A percentile compares a stretch with the other conserved stretches of the same genome.
Evolutionary conservation across 768 basidiomycete genomes (phyloP).

Genomic region (Pholiota microspora): DNA sequence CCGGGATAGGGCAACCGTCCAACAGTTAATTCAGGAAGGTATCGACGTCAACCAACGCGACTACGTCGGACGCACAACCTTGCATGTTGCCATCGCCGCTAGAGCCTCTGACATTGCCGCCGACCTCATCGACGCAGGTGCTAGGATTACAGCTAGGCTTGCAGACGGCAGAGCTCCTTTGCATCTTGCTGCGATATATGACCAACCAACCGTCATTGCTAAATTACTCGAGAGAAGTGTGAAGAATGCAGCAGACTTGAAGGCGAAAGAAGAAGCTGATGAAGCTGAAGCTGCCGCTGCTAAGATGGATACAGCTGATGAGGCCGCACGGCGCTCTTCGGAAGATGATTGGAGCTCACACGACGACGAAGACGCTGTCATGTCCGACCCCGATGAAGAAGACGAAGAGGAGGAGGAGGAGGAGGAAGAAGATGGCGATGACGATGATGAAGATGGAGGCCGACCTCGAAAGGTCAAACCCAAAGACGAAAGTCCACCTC

Average conservation of each 20-base stretch:
- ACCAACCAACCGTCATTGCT: slow-evolving; percentile 36
- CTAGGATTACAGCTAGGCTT: slow-evolving; percentile 52
- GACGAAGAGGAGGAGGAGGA: slow-evolving; percentile 31
- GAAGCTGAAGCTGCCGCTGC: slow-evolving; percentile 20
- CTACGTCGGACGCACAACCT: slow-evolving; percentile 57
- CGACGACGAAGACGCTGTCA: slow-evolving; percentile 35
- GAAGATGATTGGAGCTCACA: slow-evolving; percentile 52
- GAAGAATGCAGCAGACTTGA: slow-evolving; percentile 26
- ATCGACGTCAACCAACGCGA: slow-evolving; percentile 53
- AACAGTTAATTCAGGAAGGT: slow-evolving; percentile 35
- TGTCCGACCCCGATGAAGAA: slow-evolving; percentile 28
- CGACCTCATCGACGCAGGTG: slow-evolving; percentile 53
- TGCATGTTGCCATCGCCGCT: slow-evolving; percentile 57
- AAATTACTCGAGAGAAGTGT: slow-evolving; percentile 53
- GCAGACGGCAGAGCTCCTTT: slow-evolving; percentile 55
- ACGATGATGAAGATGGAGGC: slow-evolving; percentile 23
- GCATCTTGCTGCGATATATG: slow-evolving; percentile 55
- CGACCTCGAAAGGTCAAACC: slow-evolving; percentile 19
- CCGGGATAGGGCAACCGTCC: slow-evolving; percentile 39
- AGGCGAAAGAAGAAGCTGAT: slow-evolving; percentile 15
- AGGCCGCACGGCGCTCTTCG: slow-evolving; percentile 35
- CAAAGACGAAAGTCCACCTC: slow-evolving; percentile 4
- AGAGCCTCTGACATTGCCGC: slow-evolving; percentile 43
- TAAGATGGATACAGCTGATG: slow-evolving; percentile 25
- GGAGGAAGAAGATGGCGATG: slow-evolving; percentile 26